phyloP scores from a whole-genome alignment of 192 early-diverging fungal genomes.

The Jimgerdemannia lactiflua region DNA sequence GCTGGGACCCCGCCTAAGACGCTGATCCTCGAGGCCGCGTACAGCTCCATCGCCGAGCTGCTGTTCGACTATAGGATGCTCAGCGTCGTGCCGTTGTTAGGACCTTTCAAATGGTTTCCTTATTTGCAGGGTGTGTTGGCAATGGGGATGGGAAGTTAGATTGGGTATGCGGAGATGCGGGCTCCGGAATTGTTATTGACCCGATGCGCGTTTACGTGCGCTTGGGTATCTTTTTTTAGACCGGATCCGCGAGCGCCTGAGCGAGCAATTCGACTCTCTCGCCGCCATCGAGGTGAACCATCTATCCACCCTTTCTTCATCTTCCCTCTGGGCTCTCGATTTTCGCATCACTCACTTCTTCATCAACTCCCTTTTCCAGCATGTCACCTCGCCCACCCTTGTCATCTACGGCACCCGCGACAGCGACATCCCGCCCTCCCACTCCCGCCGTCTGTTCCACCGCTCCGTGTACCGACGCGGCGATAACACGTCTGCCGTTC shows the following conservation, averaged over 20 bases:
- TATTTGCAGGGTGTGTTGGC: slow-evolving; percentile 19
- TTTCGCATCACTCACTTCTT: neutral
- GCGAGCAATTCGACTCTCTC: slow-evolving; percentile 28
- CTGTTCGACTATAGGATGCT: slow-evolving; percentile 34
- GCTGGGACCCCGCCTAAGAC: slow-evolving; percentile 18
- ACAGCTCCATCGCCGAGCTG: slow-evolving; percentile 27
- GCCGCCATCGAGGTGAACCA: slow-evolving; percentile 26
- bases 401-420: slow-evolving; percentile 24
- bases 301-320: neutral
- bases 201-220: no score
- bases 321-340: neutral
- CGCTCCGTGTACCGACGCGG: slow-evolving; percentile 13
- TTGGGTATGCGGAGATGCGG: neutral
- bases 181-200: no score
- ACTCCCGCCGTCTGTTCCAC: slow-evolving; percentile 29
- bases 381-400: slow-evolving; percentile 22
- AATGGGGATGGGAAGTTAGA: neutral
- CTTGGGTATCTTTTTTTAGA: slow-evolving; percentile 3
- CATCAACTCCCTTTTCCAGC: slow-evolving; percentile 6
- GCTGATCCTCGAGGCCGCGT: slow-evolving; percentile 31
- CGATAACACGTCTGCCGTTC: neutral
- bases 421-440: slow-evolving; percentile 26
- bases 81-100: slow-evolving; percentile 20
- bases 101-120: slow-evolving; percentile 18
- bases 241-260: slow-evolving; percentile 18